Percentiles rank a stretch among this genome's conserved stretches.
These are phyloP conservation scores for Nothomitra cinnamomea DNA, from an alignment of 2,329 filamentous ascomycete genomes.

Conservation along the genomic window DNA sequence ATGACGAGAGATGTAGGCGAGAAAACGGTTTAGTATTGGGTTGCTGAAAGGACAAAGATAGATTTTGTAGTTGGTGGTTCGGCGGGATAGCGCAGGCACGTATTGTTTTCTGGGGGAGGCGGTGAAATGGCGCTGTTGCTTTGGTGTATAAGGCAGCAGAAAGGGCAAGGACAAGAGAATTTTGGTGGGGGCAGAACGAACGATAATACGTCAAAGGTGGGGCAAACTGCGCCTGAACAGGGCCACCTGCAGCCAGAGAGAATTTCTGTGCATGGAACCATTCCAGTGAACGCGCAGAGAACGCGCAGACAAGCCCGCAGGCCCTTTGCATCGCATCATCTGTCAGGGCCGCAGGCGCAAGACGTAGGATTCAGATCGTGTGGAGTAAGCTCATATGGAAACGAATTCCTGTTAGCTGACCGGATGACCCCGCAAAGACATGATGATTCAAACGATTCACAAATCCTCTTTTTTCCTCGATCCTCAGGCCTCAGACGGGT, in stretches of 20 bases:
- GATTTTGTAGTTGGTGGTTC: not conserved
- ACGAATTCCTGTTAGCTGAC: not conserved
- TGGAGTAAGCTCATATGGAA: no score
- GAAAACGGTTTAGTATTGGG: not conserved
- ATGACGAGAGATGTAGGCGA: constrained; percentile 27
- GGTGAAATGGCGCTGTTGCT: not conserved
- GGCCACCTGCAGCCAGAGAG: not conserved
- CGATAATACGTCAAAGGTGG: constrained; percentile 1
- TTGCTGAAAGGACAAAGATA: not conserved
- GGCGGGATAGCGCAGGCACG: not conserved
- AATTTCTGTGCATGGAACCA: not conserved
- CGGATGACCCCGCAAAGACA: no score
- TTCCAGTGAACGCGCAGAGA: not conserved
- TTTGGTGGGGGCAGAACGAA: not conserved
- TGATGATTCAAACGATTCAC: no score
- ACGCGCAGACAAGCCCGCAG: not conserved
- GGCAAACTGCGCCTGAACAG: not conserved
- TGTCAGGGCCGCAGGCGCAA: not conserved
- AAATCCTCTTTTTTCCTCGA: no score
- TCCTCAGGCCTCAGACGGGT: no score
- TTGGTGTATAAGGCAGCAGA: not conserved
- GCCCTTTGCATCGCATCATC: not conserved
- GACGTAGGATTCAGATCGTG: not conserved
- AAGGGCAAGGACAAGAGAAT: not conserved
- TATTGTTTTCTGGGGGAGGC: not conserved